Conservation (phyloP, 1,284 basidiomycete species). For the Malassezia pachydermatis region DNA sequence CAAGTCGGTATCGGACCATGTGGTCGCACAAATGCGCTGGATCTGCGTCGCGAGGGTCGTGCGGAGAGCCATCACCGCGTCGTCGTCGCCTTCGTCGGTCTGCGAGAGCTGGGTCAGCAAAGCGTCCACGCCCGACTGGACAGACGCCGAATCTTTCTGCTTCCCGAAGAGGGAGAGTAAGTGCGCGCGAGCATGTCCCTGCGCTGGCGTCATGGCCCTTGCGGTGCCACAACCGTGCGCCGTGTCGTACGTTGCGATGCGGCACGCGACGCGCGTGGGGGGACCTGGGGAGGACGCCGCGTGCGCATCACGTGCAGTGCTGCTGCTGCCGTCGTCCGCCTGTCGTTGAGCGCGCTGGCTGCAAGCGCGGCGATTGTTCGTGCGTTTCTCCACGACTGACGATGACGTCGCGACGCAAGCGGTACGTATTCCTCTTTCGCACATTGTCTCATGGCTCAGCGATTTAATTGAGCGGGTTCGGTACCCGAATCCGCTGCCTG, state of each 20-base stretch:
- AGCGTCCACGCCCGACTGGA: neutral
- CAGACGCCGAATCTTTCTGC: neutral
- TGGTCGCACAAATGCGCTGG: neutral
- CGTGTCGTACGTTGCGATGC: neutral
- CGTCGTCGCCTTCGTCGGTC: neutral
- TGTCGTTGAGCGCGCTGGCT: neutral
- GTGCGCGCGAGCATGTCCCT: constrained; percentile 1
- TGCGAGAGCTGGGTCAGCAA: neutral
- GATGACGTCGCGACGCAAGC: constrained; percentile 18
- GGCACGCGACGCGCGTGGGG: too few species aligned
- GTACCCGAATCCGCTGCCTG: constrained; percentile 46
- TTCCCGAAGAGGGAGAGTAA: constrained; percentile 3
- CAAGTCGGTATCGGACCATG: constrained; percentile 4
- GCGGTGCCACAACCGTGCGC: neutral
- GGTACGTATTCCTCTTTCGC: constrained; percentile 5
- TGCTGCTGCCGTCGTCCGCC: too few species aligned
- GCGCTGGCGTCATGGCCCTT: neutral
- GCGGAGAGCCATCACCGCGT: neutral
- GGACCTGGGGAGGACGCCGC: too few species aligned
- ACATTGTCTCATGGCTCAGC: constrained; percentile 10
- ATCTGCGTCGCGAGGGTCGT: neutral
- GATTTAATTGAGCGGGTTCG: constrained; percentile 45
- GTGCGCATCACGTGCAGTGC: too few species aligned
- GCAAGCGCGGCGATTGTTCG: too few species aligned
- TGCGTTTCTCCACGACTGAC: neutral